phyloP scores from a whole-genome alignment of 1,284 basidiomycete species.

The Butyriboletus pseudospeciosus region DNA sequence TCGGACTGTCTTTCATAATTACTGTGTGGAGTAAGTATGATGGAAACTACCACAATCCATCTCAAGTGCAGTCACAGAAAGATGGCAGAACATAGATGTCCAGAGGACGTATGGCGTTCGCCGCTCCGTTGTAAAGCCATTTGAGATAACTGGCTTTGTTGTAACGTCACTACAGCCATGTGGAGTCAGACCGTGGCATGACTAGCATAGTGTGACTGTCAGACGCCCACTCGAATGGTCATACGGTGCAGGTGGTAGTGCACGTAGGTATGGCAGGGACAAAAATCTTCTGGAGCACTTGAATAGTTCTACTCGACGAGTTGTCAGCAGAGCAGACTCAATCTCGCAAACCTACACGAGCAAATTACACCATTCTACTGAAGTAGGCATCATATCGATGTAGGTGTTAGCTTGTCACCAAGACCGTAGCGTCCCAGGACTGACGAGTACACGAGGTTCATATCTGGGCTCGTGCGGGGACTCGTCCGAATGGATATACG shows the following conservation, averaged over 20 bases:
- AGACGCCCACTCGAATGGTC: background rate
- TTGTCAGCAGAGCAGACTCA: background rate
- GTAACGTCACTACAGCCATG: background rate
- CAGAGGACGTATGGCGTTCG: background rate
- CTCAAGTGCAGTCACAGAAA: background rate
- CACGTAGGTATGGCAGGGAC: background rate
- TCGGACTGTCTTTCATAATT: constrained; percentile 2
- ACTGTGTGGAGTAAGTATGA: background rate
- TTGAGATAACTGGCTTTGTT: background rate
- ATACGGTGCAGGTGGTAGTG: background rate
- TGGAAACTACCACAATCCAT: background rate
- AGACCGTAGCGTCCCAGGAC: background rate
- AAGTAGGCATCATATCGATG: background rate
- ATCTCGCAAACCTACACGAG: background rate
- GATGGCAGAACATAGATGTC: background rate
- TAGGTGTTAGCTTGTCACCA: background rate
- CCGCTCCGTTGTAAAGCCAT: background rate
- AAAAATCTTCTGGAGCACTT: background rate
- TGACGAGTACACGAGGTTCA: background rate
- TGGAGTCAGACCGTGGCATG: background rate
- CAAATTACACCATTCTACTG: background rate
- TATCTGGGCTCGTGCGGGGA: constrained; percentile 4
- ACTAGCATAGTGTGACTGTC: background rate
- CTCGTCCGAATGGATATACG: constrained; percentile 5
- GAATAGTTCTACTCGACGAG: background rate